Evolutionary conservation across 108 stramenopile genomes (phyloP).

Genomic region (Poteriospumella lacustris): DNA sequence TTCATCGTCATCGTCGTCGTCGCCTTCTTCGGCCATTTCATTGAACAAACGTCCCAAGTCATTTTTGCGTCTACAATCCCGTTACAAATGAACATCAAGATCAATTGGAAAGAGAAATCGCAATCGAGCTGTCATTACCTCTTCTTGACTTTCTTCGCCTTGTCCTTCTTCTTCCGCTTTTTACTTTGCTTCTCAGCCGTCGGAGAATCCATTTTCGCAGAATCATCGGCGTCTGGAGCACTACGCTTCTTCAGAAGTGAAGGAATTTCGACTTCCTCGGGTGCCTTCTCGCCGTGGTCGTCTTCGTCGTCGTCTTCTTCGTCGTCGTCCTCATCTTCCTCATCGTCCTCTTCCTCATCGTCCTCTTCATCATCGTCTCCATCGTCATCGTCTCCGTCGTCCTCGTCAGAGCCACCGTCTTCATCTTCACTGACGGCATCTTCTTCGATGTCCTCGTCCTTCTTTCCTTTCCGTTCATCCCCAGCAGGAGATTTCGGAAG

Average conservation of each 20-base stretch:
- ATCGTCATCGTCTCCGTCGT: background rate
- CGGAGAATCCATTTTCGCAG: no score
- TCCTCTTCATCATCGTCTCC: background rate
- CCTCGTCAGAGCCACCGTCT: background rate
- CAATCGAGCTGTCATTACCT: background rate
- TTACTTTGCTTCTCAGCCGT: background rate
- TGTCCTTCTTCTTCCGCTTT: background rate
- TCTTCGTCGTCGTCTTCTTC: slow-evolving; percentile 6
- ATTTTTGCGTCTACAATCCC: background rate
- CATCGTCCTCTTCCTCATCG: background rate
- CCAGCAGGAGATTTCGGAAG: no score
- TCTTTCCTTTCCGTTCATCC: no score
- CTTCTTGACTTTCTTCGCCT: background rate
- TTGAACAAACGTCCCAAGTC: no score
- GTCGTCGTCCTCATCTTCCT: background rate
- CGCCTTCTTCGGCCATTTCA: background rate
- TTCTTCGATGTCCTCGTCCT: background rate
- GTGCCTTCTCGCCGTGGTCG: background rate
- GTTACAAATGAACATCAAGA: background rate
- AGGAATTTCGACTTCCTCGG: slow-evolving; percentile 18
- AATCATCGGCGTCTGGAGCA: no score
- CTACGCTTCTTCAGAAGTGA: no score
- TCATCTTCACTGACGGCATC: background rate
- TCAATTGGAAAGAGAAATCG: background rate
- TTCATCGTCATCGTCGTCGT: background rate